phyloP scores from a whole-genome alignment of 768 basidiomycete species.

The Porphyrellus cyaneotinctus region DNA sequence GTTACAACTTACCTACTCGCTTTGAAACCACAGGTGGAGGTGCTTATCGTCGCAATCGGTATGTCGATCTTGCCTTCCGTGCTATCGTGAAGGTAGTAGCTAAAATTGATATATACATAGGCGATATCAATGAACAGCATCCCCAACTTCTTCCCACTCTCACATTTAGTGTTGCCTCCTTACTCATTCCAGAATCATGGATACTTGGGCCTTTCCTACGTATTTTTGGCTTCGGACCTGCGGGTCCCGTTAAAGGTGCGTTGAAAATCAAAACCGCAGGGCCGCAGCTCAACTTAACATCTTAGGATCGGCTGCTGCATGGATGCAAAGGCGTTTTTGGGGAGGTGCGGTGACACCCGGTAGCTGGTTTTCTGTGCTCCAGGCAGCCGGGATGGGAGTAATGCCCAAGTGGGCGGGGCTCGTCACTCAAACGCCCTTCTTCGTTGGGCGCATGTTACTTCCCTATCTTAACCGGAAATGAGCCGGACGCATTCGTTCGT shows the following conservation, averaged over 20 bases:
- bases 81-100: neutral
- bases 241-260: constrained; percentile 1
- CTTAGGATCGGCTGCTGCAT: constrained; percentile 15
- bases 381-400: constrained; percentile 11
- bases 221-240: constrained; percentile 15
- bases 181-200: neutral
- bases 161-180: neutral
- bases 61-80: neutral
- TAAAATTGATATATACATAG: neutral
- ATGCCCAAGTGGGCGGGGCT: no score
- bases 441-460: neutral
- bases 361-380: constrained; percentile 4
- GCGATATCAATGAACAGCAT: neutral
- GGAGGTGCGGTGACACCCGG: neutral
- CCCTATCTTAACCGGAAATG: neutral
- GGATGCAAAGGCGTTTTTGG: neutral
- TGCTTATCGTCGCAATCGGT: neutral
- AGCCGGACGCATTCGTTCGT: neutral
- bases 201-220: constrained; percentile 11
- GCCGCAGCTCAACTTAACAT: neutral
- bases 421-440: neutral
- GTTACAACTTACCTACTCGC: neutral
- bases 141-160: neutral
- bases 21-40: neutral
- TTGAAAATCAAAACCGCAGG: neutral